These are phyloP conservation scores for Cyberlindnera americana DNA, from an alignment of 805 yeast genomes.

Conservation along the genomic window DNA sequence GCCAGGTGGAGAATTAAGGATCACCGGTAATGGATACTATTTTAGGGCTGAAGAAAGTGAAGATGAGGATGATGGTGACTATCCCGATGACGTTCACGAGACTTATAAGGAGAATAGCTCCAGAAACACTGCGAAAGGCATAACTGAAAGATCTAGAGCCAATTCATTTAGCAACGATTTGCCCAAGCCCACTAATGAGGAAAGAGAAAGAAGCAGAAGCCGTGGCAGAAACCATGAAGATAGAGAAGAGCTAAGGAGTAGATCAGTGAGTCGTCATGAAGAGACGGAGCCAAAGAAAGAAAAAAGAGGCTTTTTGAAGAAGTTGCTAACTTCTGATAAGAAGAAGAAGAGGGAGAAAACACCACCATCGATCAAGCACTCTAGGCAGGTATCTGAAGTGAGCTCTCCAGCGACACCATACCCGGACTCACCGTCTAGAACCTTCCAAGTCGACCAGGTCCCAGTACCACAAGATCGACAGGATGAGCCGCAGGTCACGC, in stretches of 20 bases:
- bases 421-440: neutral
- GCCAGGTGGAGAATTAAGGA: conserved; percentile 24
- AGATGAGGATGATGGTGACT: conserved; percentile 7
- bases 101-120: neutral
- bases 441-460: too few species aligned
- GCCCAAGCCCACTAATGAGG: neutral
- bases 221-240: neutral
- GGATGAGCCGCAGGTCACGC: neutral
- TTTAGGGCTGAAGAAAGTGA: conserved; percentile 9
- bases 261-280: conserved; percentile 1
- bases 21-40: conserved; percentile 25
- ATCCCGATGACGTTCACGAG: neutral
- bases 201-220: conserved; percentile 1
- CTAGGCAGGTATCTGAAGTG: neutral
- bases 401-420: neutral
- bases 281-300: neutral
- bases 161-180: neutral
- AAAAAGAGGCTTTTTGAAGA: conserved; percentile 6
- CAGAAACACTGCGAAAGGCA: neutral
- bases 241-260: neutral
- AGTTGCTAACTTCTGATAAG: conserved; percentile 7
- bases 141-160: neutral
- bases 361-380: neutral
- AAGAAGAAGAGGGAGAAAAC: conserved; percentile 1
- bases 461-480: neutral